Evolutionary conservation across 805 yeast species (phyloP).

Genomic region (Huiozyma sinensis): DNA sequence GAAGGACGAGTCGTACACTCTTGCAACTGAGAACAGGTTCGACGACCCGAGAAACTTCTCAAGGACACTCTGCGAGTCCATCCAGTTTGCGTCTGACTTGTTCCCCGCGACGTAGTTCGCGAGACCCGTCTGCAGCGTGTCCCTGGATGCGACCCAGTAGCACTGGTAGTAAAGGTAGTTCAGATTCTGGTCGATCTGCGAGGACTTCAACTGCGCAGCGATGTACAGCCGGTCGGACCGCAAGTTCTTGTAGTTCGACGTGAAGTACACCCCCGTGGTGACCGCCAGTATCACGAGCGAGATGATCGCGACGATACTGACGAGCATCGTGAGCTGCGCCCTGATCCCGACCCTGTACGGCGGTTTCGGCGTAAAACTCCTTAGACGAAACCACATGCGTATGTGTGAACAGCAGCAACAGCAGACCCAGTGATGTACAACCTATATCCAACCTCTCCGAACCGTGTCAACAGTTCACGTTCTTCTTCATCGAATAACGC

Average conservation of each 20-base stretch:
- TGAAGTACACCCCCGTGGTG: constrained; percentile 67
- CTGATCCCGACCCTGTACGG: constrained; percentile 53
- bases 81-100: constrained; percentile 40
- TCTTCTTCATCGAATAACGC: too few relatives aligned
- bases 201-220: constrained; percentile 70
- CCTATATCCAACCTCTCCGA: too few relatives aligned
- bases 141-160: constrained; percentile 51
- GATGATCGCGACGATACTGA: constrained; percentile 55
- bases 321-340: constrained; percentile 64
- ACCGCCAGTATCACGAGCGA: constrained; percentile 65
- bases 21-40: constrained; percentile 50
- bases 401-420: too few relatives aligned
- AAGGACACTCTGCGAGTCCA: constrained; percentile 35
- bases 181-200: constrained; percentile 64
- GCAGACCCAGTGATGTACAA: too few relatives aligned
- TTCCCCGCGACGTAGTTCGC: constrained; percentile 65
- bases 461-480: too few relatives aligned
- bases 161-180: constrained; percentile 57
- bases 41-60: constrained; percentile 58
- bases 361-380: constrained; percentile 8
- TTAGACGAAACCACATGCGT: too few relatives aligned
- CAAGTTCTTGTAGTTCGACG: constrained; percentile 46
- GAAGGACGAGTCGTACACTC: constrained; percentile 54
- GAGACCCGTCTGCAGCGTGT: constrained; percentile 49
- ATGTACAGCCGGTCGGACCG: constrained; percentile 65